phyloP scores from a whole-genome alignment of 192 early-diverging fungal genomes.

The Entophlyctis luteolus region DNA sequence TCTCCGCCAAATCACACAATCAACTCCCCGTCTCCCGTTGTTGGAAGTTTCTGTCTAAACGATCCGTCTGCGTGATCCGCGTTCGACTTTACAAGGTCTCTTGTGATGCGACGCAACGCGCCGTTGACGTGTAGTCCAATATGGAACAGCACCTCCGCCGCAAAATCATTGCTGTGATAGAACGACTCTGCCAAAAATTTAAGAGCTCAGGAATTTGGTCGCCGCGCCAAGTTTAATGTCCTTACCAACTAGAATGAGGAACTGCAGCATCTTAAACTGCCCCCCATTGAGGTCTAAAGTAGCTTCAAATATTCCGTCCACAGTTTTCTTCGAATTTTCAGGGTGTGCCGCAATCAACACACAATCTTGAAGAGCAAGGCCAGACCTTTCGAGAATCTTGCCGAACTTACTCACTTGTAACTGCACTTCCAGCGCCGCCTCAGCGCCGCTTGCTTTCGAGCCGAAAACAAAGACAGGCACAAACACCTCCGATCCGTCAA shows the following conservation, averaged over 20 bases:
- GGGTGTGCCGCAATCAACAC: conserved; percentile 12
- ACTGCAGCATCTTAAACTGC: neutral
- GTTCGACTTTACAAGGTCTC: neutral
- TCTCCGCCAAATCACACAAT: too few species aligned
- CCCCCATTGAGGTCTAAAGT: neutral
- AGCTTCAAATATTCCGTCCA: neutral
- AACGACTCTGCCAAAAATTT: neutral
- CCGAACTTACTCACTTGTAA: conserved; percentile 1
- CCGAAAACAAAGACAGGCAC: conserved; percentile 19
- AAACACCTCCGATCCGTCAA: neutral
- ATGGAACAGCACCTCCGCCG: conserved; percentile 8
- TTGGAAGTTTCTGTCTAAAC: too few species aligned
- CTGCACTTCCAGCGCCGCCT: neutral
- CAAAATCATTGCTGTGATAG: neutral
- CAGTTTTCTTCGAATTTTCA: neutral
- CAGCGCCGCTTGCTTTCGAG: too few species aligned
- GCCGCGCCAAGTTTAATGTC: too few species aligned
- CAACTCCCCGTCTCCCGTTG: too few species aligned
- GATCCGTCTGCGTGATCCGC: too few species aligned
- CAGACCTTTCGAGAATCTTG: neutral
- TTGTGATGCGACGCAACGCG: neutral
- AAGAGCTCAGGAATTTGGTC: too few species aligned
- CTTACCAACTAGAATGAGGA: conserved; percentile 6
- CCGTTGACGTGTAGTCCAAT: conserved; percentile 9
- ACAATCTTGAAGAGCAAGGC: neutral